Base-by-base conservation (phyloP, 1,139 yeast genomes). In the Scheffersomyces stambukii region DNA sequence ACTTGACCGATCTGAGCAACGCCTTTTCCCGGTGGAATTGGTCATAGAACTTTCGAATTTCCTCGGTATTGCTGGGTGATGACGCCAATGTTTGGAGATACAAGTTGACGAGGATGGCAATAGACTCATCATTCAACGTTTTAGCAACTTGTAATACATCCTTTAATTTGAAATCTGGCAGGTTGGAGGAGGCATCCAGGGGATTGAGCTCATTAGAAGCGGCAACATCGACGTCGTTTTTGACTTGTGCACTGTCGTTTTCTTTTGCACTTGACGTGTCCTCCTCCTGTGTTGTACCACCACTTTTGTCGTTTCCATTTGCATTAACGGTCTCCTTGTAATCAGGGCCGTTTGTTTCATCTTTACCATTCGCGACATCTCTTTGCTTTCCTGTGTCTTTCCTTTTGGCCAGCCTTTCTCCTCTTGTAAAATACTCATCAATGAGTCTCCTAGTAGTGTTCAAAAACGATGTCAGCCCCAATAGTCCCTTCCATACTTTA, bases 1-100 rank as follows among this genome's bases (percentile, higher is more conserved):
- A 81, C 13, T 61, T 46, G 3, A 52, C 50, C 2, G 77, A 71
- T 4, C 54, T 46, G 27, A 53, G 52, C 19, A 77, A 43, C 3
- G 58, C 43, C 2, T 54, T 48, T 13, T 59, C 54, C 15, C 57
- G 57, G 35, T 70, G 56, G 38, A 61, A 67, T 9, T 50, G 48
- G 35, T 66, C 63, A 39, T 75, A 65, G 23, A 68, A 54, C 26
- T 22, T 20, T 16, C 45, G 31, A 19, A 38, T 24, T 23, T 29
- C 28, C 10, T 19, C 33, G n/a, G n/a, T n/a, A n/a, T n/a, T n/a
- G n/a, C n/a, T n/a, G n/a, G n/a, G n/a, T n/a, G n/a, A n/a, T n/a
- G n/a, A n/a, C n/a, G n/a, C n/a, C n/a, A n/a, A n/a, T n/a, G n/a
- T n/a, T n/a, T n/a, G n/a, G n/a, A n/a, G n/a, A n/a, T n/a, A n/a